Evolutionary conservation across 768 basidiomycete species (phyloP), one percentile per base, ranked within the genome.

Genomic region (Lepiota brunneoincarnata): DNA sequence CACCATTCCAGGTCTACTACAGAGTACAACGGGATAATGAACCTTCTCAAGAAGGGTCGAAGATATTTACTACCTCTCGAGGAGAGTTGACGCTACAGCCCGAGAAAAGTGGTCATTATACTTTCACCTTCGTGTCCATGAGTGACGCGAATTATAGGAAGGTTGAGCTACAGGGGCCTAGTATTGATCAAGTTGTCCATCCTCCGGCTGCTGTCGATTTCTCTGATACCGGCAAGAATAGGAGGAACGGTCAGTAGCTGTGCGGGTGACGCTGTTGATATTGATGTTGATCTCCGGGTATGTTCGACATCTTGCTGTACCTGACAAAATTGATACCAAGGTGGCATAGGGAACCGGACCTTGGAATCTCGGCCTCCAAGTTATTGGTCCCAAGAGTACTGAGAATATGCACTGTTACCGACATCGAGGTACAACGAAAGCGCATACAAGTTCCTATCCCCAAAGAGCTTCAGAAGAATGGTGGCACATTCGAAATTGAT

Each of bases 1-100:
- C 94, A 23, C 95, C 95, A 5, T 98, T 97, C 80, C 78, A 80
- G 45, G 82, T 96, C 10, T 82, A 82, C 63, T 97, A 94, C 68
- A 81, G 77, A 11, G 80, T 82, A 53, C 86, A 90, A 63, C 81
- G 84, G 44, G 81, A 93, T 69, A 77, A 80, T 15, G 86, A 89
- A 61, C 67, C 81, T 4, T 72, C 84, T 17, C 78, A 75, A 1
- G 84, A 89, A 61, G 68, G 75, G 37, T 72, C 77, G 44, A 78
- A 86, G 65, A 78, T 78, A 2, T 87, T 90, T 62, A 65, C 80
- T 14, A 75, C 72, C n/a, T 84, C 89, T 6, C 80, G 91, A 39
- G 91, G 89, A 34, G 89, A 93, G 63, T 71, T 97, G 51, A 86
- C 84, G 6, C 70, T 96, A 14, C 88, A 93, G 65, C 95, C 96